Evolutionary conservation across 2,329 filamentous ascomycete genomes (phyloP), one percentile per base, ranked within the genome.

Genomic region (Hymenoscyphus linearis): DNA sequence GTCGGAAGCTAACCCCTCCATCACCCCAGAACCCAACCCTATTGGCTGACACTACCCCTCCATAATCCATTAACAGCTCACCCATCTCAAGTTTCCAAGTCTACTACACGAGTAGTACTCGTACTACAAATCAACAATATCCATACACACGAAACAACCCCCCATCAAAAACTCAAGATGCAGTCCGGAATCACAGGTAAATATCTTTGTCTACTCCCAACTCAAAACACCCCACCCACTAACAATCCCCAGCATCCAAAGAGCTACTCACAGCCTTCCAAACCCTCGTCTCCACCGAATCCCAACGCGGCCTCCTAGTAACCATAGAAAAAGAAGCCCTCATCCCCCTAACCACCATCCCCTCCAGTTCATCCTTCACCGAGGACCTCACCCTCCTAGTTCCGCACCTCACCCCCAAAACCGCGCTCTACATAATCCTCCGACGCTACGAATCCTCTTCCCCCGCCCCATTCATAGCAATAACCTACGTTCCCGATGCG

Each of bases 111-210:
- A n/a, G 37, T 18, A 9, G 16, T 18, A 6, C 18, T n/a, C 14
- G 18, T 18, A 44, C 9, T 44, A 7, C n/a, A 44, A 9, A 44
- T 31, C 27, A 44, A 7, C 37, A 22, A 44, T 31, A 31, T n/a
- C 27, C 9, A 18, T 22, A 44, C 26, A 54, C 55, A 58, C 22
- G 47, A 37, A 47, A 50, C 34, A 18, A 4, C 12, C 22, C 22
- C 40, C 10, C 50, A 34, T 52, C 12, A 54, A 34, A 56, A 22
- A 44, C 18, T 57, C 69, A 82, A 68, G 59, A 91, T 91, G 89
- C 88, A 92, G 79, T 91, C 89, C 37, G 88, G 89, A 75, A 91
- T 91, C 69, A 85, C 87, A 76, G 88, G 88, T 88, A 79, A 57
- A 4, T 53, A 13, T 71, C 55, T 27, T 7, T 5, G 4, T 5